A percentile compares a stretch with the other conserved stretches of the same genome.
Evolutionary conservation across 2,329 filamentous ascomycete species (phyloP).

Genomic region (Xylariales sp.): DNA sequence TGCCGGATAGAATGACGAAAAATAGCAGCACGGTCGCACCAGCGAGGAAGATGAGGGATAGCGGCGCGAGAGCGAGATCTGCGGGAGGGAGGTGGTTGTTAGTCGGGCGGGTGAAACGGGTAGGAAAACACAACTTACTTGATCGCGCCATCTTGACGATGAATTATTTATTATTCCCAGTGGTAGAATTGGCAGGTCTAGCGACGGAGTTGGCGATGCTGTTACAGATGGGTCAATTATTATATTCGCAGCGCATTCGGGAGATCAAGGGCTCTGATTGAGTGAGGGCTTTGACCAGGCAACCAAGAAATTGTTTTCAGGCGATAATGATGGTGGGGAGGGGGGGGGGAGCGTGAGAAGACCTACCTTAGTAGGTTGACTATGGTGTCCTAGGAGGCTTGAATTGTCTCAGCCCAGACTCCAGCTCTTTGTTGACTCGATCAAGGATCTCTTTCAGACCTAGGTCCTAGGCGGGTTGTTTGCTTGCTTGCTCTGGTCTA

Average conservation of each 20-base stretch:
- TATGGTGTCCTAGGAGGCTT: constrained; percentile 11
- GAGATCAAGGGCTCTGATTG: neutral
- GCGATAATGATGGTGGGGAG: neutral
- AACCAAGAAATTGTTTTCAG: constrained; percentile 20
- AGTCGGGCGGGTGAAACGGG: neutral
- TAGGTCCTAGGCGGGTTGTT: neutral
- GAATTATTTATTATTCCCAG: neutral
- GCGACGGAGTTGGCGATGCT: neutral
- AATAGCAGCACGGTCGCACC: constrained; percentile 65
- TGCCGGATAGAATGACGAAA: constrained; percentile 69
- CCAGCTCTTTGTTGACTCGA: constrained; percentile 1
- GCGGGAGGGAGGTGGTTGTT: constrained; percentile 2
- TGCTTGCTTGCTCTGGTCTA: neutral
- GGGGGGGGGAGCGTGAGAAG: neutral
- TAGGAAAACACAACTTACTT: constrained; percentile 18
- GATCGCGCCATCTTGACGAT: constrained; percentile 32
- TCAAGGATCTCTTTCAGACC: neutral
- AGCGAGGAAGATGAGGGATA: constrained; percentile 58
- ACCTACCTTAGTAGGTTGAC: neutral
- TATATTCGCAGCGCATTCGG: constrained; percentile 8
- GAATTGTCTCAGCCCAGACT: constrained; percentile 11
- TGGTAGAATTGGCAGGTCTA: neutral
- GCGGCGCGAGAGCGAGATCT: constrained; percentile 41
- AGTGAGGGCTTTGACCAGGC: constrained; percentile 2
- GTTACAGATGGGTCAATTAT: constrained; percentile 4